phyloP scores from a whole-genome alignment of 164 flowering plant species.

The Kingdonia uniflora region DNA sequence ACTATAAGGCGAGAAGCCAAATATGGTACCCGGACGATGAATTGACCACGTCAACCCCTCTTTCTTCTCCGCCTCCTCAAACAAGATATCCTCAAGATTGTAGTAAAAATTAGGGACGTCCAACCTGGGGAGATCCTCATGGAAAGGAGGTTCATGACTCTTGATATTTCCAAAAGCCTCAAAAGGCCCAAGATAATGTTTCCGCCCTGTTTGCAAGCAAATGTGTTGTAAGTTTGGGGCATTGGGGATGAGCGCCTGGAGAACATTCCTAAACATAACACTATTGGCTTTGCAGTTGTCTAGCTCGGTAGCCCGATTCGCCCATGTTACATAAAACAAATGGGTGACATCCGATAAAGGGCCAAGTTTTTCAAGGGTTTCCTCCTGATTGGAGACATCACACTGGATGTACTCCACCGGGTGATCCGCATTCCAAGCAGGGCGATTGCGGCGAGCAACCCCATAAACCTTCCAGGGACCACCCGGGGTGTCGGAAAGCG shows the following conservation, averaged over 20 bases:
- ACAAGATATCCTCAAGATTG: constrained; percentile 48
- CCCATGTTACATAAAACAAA: constrained; percentile 64
- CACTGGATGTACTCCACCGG: constrained; percentile 68
- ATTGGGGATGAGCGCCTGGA: constrained; percentile 46
- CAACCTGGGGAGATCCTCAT: constrained; percentile 61
- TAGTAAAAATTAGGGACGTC: constrained; percentile 51
- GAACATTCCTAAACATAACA: constrained; percentile 55
- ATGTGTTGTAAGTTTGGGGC: constrained; percentile 56
- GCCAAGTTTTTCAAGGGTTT: constrained; percentile 43
- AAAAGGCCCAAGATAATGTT: constrained; percentile 55
- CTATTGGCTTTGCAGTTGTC: constrained; percentile 47
- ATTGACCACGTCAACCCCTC: constrained; percentile 62
- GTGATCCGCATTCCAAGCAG: constrained; percentile 46
- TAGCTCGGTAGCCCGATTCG: constrained; percentile 29
- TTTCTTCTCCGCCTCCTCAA: constrained; percentile 36
- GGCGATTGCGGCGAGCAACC: constrained; percentile 61
- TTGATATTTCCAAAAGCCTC: constrained; percentile 25
- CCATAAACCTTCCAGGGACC: constrained; percentile 92
- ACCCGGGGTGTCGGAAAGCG: constrained; percentile 73
- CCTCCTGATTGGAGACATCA: constrained; percentile 38
- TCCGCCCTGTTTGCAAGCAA: constrained; percentile 61
- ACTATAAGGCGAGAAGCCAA: constrained; percentile 72
- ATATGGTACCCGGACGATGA: constrained; percentile 46
- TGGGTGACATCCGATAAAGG: constrained; percentile 63
- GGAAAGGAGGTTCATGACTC: constrained; percentile 51